phyloP scores from a whole-genome alignment of 176 grass and related monocot species.

The Hordeum marinum region DNA sequence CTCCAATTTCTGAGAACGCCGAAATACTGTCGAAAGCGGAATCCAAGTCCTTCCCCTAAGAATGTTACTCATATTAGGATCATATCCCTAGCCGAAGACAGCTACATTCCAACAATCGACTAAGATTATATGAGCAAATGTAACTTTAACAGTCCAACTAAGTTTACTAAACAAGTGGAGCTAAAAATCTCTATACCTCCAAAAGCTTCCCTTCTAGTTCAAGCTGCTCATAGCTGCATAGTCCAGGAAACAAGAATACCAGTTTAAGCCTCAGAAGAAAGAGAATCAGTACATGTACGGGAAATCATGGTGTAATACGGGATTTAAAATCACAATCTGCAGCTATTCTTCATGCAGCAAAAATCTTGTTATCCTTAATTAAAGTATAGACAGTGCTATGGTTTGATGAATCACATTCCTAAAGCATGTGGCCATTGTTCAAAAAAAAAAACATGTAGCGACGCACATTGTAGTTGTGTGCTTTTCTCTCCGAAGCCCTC shows the following conservation, averaged over 20 bases:
- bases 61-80: slow-evolving; percentile 9
- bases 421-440: slow-evolving; percentile 17
- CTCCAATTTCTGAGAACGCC: slow-evolving; percentile 58
- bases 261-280: slow-evolving; percentile 5
- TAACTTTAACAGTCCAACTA: background rate
- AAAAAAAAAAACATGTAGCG: background rate
- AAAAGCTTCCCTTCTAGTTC: slow-evolving; percentile 80
- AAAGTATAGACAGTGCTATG: background rate
- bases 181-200: slow-evolving; percentile 44
- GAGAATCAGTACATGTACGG: background rate
- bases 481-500: slow-evolving; percentile 32
- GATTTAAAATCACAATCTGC: background rate
- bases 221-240: slow-evolving; percentile 80
- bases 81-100: background rate
- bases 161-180: background rate
- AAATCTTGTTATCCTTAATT: background rate
- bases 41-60: slow-evolving; percentile 82
- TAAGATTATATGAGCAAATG: background rate
- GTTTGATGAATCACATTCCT: background rate
- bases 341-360: background rate
- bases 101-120: slow-evolving; percentile 8
- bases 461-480: background rate
- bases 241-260: slow-evolving; percentile 7
- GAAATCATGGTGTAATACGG: background rate
- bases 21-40: slow-evolving; percentile 87